Percentiles rank a stretch among this genome's conserved stretches.
Evolutionary conservation across 805 yeast species (phyloP).

Genomic region (Candida sakaeoensis): DNA sequence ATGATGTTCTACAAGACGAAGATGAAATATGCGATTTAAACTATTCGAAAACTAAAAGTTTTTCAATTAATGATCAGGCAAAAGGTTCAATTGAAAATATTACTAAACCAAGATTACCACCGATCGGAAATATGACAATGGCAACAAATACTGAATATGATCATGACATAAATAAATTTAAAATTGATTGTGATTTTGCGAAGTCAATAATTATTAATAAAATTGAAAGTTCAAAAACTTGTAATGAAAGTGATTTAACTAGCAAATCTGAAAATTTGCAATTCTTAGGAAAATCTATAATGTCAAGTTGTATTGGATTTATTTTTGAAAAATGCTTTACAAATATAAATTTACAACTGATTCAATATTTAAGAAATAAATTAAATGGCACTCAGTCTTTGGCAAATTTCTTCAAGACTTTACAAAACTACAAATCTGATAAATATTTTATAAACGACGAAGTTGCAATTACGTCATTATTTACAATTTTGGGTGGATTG

Average conservation of each 20-base stretch:
- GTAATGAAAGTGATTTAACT: conserved; percentile 42
- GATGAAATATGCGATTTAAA: conserved; percentile 33
- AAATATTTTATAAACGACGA: conserved; percentile 38
- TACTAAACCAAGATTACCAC: conserved; percentile 35
- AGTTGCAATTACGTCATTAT: conserved; percentile 52
- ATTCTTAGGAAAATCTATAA: conserved; percentile 54
- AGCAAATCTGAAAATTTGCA: conserved; percentile 44
- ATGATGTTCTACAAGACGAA: conserved; percentile 36
- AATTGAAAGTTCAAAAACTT: conserved; percentile 61
- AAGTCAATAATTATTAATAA: conserved; percentile 20
- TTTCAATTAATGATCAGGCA: conserved; percentile 36
- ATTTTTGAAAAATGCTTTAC: conserved; percentile 62
- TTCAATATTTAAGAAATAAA: conserved; percentile 47
- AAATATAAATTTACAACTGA: conserved; percentile 50
- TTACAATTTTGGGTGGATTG: conserved; percentile 63
- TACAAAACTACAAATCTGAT: conserved; percentile 36
- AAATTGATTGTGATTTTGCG: conserved; percentile 9
- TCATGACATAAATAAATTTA: conserved; percentile 2
- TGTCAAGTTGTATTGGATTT: conserved; percentile 53
- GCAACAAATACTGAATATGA: background rate
- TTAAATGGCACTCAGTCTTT: conserved; percentile 39
- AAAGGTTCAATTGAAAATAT: conserved; percentile 46
- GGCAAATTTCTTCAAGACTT: conserved; percentile 43
- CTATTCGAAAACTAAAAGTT: conserved; percentile 26
- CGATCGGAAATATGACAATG: conserved; percentile 7